phyloP scores from a whole-genome alignment of 2,329 filamentous ascomycete species.

The Stagonosporopsis rhizophila region DNA sequence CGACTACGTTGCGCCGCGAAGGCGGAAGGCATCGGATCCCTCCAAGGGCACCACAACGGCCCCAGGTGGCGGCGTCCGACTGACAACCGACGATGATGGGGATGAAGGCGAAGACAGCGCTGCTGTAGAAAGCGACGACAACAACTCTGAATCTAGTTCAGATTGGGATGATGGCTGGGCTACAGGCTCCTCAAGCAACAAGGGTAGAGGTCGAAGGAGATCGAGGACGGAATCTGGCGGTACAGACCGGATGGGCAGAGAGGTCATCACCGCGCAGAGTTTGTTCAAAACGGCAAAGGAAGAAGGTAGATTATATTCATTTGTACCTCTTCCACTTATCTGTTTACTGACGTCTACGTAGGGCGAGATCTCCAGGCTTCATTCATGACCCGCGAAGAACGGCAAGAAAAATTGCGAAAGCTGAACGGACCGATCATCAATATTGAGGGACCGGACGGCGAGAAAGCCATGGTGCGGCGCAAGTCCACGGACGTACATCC shows the following conservation, averaged over 20 bases:
- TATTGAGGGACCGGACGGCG: conserved; percentile 66
- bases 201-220: conserved; percentile 49
- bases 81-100: conserved; percentile 55
- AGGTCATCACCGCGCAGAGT: conserved; percentile 60
- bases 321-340: background rate
- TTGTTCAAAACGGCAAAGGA: conserved; percentile 77
- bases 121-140: conserved; percentile 72
- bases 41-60: conserved; percentile 52
- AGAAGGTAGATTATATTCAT: conserved; percentile 66
- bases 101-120: conserved; percentile 67
- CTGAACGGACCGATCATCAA: conserved; percentile 73
- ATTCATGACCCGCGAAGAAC: conserved; percentile 61
- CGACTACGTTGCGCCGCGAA: conserved; percentile 19
- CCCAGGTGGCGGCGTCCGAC: conserved; percentile 60
- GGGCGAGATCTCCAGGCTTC: conserved; percentile 59
- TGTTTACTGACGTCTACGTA: conserved; percentile 28
- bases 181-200: conserved; percentile 34
- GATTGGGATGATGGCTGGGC: conserved; percentile 68
- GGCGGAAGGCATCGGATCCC: conserved; percentile 58
- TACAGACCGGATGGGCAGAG: conserved; percentile 47
- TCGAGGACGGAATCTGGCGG: conserved; percentile 43
- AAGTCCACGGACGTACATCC: conserved; percentile 69
- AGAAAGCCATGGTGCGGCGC: conserved; percentile 58
- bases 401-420: conserved; percentile 50
- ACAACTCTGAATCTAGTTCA: conserved; percentile 62